Percentiles rank a stretch among this genome's conserved stretches.
Evolutionary conservation across 163 green algal species (phyloP).

Genomic region (Dunaliella salina): DNA sequence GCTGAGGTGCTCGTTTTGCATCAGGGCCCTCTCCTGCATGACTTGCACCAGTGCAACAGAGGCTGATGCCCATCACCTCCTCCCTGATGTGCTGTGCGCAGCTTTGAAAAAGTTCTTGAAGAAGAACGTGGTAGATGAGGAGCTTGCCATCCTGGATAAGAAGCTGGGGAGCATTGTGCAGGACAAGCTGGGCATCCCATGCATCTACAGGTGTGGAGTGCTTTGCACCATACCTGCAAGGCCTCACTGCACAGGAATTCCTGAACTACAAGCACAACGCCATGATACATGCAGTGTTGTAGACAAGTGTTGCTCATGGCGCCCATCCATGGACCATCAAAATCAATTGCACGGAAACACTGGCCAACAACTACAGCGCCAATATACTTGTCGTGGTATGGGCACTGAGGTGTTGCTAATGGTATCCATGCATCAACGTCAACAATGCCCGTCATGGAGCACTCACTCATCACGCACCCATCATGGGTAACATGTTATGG

Average conservation of each 20-base stretch:
- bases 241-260: neutral
- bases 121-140: conserved; percentile 80
- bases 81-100: conserved; percentile 17
- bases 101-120: conserved; percentile 98
- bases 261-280: neutral
- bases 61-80: neutral
- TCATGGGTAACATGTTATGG: too few species aligned
- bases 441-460: too few species aligned
- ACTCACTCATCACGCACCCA: too few species aligned
- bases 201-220: conserved; percentile 62
- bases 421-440: too few species aligned
- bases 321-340: too few species aligned
- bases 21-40: neutral
- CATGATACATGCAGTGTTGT: too few species aligned
- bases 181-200: conserved; percentile 94
- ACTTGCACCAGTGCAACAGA: neutral
- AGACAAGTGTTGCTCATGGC: too few species aligned
- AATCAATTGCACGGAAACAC: too few species aligned
- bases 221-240: neutral
- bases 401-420: too few species aligned
- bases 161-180: conserved; percentile 97
- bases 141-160: conserved; percentile 88
- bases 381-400: too few species aligned
- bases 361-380: too few species aligned
- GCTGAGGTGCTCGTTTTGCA: neutral